Evolutionary conservation across 148 eudicot genomes (phyloP), one percentile per base, ranked within the genome.

Genomic region (Chenopodium berlandieri): DNA sequence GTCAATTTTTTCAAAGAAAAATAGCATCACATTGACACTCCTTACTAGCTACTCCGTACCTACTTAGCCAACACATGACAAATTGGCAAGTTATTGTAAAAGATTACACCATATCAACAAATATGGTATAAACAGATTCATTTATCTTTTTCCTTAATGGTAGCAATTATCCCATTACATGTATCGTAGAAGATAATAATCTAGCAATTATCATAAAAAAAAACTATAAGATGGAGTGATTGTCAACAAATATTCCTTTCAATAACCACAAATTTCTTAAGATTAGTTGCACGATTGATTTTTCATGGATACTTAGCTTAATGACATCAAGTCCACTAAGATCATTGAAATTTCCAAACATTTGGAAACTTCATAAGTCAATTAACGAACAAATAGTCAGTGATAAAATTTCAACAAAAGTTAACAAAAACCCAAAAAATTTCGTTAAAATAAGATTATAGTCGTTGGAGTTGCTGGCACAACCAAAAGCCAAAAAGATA

Each of bases 381-480:
- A 27, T 64, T 64, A 10, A 23, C 54, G 14, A 50, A 13, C 32
- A 66, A 66, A 66, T 66, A 66, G 32, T 70, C 20, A 70, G 47
- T 1, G n/a, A 17, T 17, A 54, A 9, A 4, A 3, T 16, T 31
- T 70, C 73, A 70, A 70, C 47, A 14, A 70, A 17, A 31, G 47
- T 32, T 32, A 70, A 32, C 47, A 70, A 34, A 68, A 70, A 34
- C 47, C 70, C 13, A 66, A 13, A 47, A 70, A 32, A 32, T 0
- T 17, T 34, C 9, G 4, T 17, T 17, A 56, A 56, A 56, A 56
- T 56, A 56, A 16, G 62, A 56, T 25, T 10, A 9, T 20, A 71
- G 50, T 71, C 14, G 74, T 71, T 40, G 50, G 74, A 71, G 75
- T 72, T 22, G 75, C 54, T 72, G 75, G 16, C 62, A 56, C 62